Evolutionary conservation across 129 eudicot species (phyloP).

Genomic region (Artemisia argyi): DNA sequence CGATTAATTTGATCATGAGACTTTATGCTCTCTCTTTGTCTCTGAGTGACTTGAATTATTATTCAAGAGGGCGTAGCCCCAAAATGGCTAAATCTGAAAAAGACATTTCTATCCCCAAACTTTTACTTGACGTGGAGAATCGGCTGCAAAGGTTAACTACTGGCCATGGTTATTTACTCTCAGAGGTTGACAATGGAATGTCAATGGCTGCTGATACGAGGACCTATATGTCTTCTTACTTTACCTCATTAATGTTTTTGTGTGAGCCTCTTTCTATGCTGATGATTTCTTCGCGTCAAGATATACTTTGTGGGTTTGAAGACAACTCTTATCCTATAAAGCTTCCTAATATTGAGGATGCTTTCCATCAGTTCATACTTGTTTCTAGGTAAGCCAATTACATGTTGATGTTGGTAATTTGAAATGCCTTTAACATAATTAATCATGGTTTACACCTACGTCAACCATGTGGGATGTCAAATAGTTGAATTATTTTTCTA

Average conservation of each 20-base stretch:
- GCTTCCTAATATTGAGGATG: slow-evolving; percentile 43
- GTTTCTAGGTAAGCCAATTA: slow-evolving; percentile 46
- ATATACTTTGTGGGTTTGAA: slow-evolving; percentile 44
- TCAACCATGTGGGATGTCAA: not conserved
- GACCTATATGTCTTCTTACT: slow-evolving; percentile 39
- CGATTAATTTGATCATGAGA: slow-evolving; percentile 41
- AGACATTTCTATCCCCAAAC: slow-evolving; percentile 21
- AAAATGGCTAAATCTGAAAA: slow-evolving; percentile 25
- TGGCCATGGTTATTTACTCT: slow-evolving; percentile 18
- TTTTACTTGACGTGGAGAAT: slow-evolving; percentile 42
- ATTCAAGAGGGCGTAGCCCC: slow-evolving; percentile 27
- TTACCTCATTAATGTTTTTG: slow-evolving; percentile 60
- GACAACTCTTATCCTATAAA: slow-evolving; percentile 30
- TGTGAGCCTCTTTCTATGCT: slow-evolving; percentile 70
- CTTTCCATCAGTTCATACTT: slow-evolving; percentile 50
- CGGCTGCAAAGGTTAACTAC: slow-evolving; percentile 38
- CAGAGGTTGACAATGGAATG: too few species aligned
- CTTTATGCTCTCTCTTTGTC: slow-evolving; percentile 64
- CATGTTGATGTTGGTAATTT: slow-evolving; percentile 15
- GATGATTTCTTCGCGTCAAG: slow-evolving; percentile 52
- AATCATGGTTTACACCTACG: not conserved
- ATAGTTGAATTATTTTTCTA: not conserved
- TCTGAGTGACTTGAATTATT: slow-evolving; percentile 30
- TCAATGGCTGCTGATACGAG: slow-evolving; percentile 17
- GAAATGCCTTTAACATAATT: not conserved